Conservation (phyloP, 208 protist species). For the Trypanosoma rangeli region DNA sequence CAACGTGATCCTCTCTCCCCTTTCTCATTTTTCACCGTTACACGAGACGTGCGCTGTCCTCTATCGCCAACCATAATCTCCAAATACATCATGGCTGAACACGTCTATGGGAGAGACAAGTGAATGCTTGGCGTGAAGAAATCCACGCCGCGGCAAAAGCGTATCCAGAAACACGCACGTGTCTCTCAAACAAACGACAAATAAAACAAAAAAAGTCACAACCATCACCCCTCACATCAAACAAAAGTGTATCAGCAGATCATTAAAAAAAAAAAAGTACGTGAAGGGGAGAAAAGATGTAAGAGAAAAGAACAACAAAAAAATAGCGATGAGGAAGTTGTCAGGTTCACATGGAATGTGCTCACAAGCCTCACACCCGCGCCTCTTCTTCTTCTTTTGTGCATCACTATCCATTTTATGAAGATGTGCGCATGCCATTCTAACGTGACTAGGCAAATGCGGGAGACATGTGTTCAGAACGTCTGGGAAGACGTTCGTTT, state of each 20-base stretch:
- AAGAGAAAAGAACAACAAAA: not conserved
- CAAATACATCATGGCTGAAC: not conserved
- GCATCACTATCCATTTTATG: not conserved
- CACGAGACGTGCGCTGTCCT: not conserved
- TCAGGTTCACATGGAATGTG: not conserved
- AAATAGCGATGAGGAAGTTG: not conserved
- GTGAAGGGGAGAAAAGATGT: not conserved
- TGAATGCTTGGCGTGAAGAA: conserved; percentile 16
- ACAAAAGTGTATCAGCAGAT: conserved; percentile 1
- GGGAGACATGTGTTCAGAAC: not conserved
- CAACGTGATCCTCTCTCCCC: not conserved
- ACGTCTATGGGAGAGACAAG: conserved; percentile 12
- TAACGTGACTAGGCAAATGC: not conserved
- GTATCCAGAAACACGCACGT: conserved; percentile 3
- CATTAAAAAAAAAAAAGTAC: not conserved
- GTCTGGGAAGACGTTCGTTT: not conserved
- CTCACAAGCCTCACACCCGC: not conserved
- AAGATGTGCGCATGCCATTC: not conserved
- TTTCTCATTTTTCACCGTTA: not conserved
- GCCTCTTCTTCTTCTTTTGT: not conserved
- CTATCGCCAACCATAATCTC: not conserved
- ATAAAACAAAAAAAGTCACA: conserved; percentile 22
- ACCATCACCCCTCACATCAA: too few species aligned
- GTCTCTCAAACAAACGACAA: conserved; percentile 8
- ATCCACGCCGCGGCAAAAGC: conserved; percentile 11